phyloP scores from a whole-genome alignment of 371 early-diverging fungal species.

The Thermomucor indicae-seudaticae region DNA sequence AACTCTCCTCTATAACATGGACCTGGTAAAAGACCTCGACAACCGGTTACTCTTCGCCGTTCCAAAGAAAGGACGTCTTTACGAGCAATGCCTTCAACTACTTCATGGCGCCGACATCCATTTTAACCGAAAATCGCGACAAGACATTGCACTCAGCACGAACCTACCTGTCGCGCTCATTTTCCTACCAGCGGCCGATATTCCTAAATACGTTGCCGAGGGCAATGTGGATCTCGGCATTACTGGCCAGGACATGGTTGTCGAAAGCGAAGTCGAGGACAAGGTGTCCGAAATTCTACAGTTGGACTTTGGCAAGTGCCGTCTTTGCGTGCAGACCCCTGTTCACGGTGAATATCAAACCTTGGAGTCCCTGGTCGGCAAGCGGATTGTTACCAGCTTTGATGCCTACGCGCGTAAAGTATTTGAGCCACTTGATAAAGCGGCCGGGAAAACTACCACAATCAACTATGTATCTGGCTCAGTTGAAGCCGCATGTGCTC shows the following conservation, averaged over 20 bases:
- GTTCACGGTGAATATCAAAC: constrained; percentile 40
- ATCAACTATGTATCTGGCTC: constrained; percentile 88
- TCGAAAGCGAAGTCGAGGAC: constrained; percentile 69
- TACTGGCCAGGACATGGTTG: constrained; percentile 93
- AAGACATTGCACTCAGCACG: constrained; percentile 93
- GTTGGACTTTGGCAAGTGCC: constrained; percentile 91
- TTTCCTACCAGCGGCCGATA: constrained; percentile 93
- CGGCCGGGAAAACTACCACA: constrained; percentile 54
- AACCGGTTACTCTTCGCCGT: constrained; percentile 90
- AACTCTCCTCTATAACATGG: too few species aligned
- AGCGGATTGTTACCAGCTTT: constrained; percentile 92
- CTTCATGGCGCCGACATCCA: constrained; percentile 89
- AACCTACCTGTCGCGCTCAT: constrained; percentile 91
- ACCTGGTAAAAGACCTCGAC: constrained; percentile 60
- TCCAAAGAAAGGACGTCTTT: constrained; percentile 96
- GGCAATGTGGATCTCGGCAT: constrained; percentile 96
- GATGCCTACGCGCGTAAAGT: constrained; percentile 59
- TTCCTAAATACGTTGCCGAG: constrained; percentile 90
- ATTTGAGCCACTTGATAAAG: constrained; percentile 68
- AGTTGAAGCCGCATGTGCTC: constrained; percentile 94
- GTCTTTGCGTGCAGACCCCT: constrained; percentile 82
- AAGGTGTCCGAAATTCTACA: constrained; percentile 70
- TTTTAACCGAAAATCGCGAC: constrained; percentile 88
- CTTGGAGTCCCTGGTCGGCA: constrained; percentile 78
- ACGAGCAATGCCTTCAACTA: constrained; percentile 80